Conservation (phyloP, 768 basidiomycete species). For the Lentinula raphanica region DNA sequence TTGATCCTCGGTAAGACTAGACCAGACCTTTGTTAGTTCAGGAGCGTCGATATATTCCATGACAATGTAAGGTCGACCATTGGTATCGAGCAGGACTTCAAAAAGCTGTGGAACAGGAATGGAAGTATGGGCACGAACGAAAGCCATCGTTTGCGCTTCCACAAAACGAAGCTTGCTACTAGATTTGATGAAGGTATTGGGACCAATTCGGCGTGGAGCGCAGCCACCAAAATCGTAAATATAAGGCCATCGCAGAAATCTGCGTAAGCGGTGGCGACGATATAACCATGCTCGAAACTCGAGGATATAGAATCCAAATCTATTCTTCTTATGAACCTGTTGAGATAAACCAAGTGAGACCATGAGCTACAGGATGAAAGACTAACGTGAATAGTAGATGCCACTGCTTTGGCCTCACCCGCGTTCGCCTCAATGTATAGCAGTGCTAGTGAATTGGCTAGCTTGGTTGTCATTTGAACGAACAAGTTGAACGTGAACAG, state of each 20-base stretch:
- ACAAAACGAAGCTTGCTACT: background rate
- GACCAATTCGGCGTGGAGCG: background rate
- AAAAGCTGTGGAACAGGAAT: slow-evolving; percentile 1
- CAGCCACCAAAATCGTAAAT: background rate
- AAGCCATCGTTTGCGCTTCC: slow-evolving; percentile 1
- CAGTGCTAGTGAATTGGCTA: too few relatives aligned
- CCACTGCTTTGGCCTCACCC: too few relatives aligned
- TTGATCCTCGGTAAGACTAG: background rate
- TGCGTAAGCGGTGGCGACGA: background rate
- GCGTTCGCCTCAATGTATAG: too few relatives aligned
- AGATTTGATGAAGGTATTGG: background rate
- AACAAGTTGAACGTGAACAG: too few relatives aligned
- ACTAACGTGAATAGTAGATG: background rate
- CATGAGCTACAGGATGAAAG: too few relatives aligned
- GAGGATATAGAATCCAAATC: too few relatives aligned
- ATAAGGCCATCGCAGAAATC: background rate
- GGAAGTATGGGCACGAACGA: background rate
- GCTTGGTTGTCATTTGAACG: too few relatives aligned
- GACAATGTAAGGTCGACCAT: background rate
- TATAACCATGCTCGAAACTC: background rate
- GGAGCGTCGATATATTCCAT: background rate
- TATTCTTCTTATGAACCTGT: too few relatives aligned
- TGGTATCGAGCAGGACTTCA: background rate
- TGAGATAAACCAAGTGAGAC: too few relatives aligned
- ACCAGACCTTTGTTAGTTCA: background rate